Evolutionary conservation across 2,329 filamentous ascomycete species (phyloP).

Genomic region (Alternaria sp.): DNA sequence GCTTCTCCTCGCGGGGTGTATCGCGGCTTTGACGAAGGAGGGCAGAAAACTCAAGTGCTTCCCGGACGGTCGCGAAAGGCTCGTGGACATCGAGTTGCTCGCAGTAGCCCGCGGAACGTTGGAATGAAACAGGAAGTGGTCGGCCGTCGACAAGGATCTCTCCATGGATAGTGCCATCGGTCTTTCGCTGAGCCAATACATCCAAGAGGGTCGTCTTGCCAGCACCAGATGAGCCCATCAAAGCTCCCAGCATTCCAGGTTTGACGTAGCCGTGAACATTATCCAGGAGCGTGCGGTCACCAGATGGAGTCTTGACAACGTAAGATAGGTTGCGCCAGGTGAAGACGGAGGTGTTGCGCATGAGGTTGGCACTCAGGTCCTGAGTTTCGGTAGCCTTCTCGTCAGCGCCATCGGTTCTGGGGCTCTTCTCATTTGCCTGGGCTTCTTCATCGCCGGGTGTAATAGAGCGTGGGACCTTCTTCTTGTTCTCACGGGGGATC

Average conservation of each 20-base stretch:
- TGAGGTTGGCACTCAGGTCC: slow-evolving; percentile 41
- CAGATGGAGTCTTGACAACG: slow-evolving; percentile 59
- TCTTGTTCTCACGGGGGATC: slow-evolving; percentile 59
- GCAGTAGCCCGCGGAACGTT: slow-evolving; percentile 42
- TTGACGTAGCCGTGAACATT: slow-evolving; percentile 61
- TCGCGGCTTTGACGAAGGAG: slow-evolving; percentile 36
- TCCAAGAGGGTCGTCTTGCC: slow-evolving; percentile 46
- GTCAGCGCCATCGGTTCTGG: slow-evolving; percentile 26
- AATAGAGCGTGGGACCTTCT: slow-evolving; percentile 16
- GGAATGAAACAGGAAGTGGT: slow-evolving; percentile 33
- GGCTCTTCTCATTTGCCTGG: slow-evolving; percentile 28
- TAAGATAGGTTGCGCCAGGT: slow-evolving; percentile 66
- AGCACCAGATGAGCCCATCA: slow-evolving; percentile 41
- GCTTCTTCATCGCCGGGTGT: slow-evolving; percentile 59
- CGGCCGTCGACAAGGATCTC: slow-evolving; percentile 38
- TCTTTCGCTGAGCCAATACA: slow-evolving; percentile 38
- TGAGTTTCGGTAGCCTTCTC: slow-evolving; percentile 25
- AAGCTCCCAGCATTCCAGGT: slow-evolving; percentile 57
- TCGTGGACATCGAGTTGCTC: slow-evolving; percentile 43
- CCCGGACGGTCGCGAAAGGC: slow-evolving; percentile 34
- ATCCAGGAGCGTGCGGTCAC: slow-evolving; percentile 55
- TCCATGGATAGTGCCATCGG: slow-evolving; percentile 36
- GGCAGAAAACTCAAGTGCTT: slow-evolving; percentile 40
- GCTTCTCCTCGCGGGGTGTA: slow-evolving; percentile 27
- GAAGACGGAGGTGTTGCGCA: slow-evolving; percentile 71